phyloP scores from a whole-genome alignment of 805 yeast genomes.

The Myxozyma kluyveri region DNA sequence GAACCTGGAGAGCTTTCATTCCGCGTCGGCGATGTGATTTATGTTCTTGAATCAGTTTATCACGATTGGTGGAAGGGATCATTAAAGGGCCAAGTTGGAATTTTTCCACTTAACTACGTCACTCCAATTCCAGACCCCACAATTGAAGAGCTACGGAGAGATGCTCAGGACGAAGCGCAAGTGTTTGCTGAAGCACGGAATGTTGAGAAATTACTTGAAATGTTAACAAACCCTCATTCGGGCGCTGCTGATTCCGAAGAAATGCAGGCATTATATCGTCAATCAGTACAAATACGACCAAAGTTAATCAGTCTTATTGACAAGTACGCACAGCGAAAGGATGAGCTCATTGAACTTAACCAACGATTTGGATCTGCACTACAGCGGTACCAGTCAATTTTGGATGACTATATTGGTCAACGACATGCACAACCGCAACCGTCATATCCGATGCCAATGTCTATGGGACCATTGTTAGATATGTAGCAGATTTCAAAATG shows the following conservation, averaged over 20 bases:
- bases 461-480: background rate
- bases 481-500: no score
- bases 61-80: slow-evolving; percentile 97
- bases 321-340: slow-evolving; percentile 69
- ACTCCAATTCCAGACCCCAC: slow-evolving; percentile 69
- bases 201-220: slow-evolving; percentile 66
- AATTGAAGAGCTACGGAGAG: slow-evolving; percentile 54
- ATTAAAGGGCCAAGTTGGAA: slow-evolving; percentile 73
- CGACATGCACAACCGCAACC: background rate
- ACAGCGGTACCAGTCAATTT: slow-evolving; percentile 62
- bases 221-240: slow-evolving; percentile 45
- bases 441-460: background rate
- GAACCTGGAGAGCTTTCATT: slow-evolving; percentile 89
- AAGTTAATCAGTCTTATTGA: slow-evolving; percentile 72
- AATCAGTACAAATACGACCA: slow-evolving; percentile 69
- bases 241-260: slow-evolving; percentile 57
- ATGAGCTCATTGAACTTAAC: slow-evolving; percentile 71
- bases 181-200: slow-evolving; percentile 56
- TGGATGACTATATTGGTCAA: slow-evolving; percentile 49
- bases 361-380: slow-evolving; percentile 69
- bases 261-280: slow-evolving; percentile 69
- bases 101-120: slow-evolving; percentile 91
- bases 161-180: slow-evolving; percentile 49
- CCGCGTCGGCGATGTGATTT: slow-evolving; percentile 80
- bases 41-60: slow-evolving; percentile 81